A percentile compares a stretch with the other conserved stretches of the same genome.
Evolutionary conservation across 2,329 filamentous ascomycete genomes (phyloP).

Genomic region (Penicillium hordei): DNA sequence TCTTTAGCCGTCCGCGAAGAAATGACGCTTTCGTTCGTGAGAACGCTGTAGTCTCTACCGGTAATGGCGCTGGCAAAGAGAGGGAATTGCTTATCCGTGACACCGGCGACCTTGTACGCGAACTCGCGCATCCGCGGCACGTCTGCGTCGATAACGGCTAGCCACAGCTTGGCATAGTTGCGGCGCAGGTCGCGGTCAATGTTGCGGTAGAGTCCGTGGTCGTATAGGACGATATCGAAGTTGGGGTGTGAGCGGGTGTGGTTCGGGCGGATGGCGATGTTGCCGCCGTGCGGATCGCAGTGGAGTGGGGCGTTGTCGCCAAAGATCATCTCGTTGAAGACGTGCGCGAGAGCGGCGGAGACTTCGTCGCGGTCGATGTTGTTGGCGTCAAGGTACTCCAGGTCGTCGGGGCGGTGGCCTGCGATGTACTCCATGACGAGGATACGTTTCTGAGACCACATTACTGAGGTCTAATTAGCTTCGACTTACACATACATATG

Average conservation of each 20-base stretch:
- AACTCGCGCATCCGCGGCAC: constrained; percentile 83
- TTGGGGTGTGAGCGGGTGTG: constrained; percentile 63
- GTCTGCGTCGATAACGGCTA: constrained; percentile 89
- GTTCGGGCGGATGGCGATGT: constrained; percentile 87
- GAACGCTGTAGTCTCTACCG: constrained; percentile 80
- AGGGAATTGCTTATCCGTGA: constrained; percentile 86
- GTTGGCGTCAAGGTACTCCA: constrained; percentile 79
- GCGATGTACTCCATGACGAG: constrained; percentile 93
- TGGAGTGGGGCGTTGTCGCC: constrained; percentile 83
- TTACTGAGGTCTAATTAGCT: constrained; percentile 52
- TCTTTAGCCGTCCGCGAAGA: constrained; percentile 68
- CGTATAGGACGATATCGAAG: constrained; percentile 94
- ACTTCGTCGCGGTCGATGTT: constrained; percentile 94
- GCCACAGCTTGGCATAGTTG: constrained; percentile 95
- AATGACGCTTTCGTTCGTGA: constrained; percentile 59
- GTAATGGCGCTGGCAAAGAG: constrained; percentile 96
- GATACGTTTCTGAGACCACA: constrained; percentile 86
- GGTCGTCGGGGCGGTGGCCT: constrained; percentile 82
- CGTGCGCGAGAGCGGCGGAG: constrained; percentile 80
- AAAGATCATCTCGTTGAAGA: constrained; percentile 99
- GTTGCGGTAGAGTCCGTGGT: constrained; percentile 93
- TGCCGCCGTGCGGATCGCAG: constrained; percentile 95
- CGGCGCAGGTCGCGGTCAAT: constrained; percentile 76
- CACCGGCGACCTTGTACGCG: constrained; percentile 81
- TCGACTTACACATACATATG: no score